A percentile compares a stretch with the other conserved stretches of the same genome.
Conservation (phyloP, 768 basidiomycete genomes). For the Pulveroboletus sp. region DNA sequence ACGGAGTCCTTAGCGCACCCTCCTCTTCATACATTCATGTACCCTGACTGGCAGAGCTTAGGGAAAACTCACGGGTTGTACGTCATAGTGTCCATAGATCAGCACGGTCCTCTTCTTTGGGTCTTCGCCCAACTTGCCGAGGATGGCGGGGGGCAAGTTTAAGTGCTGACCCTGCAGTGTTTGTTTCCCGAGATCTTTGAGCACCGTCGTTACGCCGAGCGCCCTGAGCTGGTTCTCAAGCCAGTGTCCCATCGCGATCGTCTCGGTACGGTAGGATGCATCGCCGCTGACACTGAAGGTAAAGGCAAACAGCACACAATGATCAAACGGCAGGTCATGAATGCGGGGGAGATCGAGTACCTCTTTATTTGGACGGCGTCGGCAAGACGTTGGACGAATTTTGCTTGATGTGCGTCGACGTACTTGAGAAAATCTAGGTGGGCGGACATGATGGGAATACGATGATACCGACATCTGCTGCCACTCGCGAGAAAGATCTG, state of each 20-base stretch:
- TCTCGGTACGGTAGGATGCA: slow-evolving; percentile 64
- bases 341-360: slow-evolving; percentile 27
- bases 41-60: not conserved
- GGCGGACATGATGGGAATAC: slow-evolving; percentile 29
- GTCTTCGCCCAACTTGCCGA: slow-evolving; percentile 79
- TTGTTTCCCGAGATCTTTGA: slow-evolving; percentile 75
- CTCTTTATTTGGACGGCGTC: slow-evolving; percentile 84
- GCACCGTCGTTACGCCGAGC: slow-evolving; percentile 74
- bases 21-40: not conserved
- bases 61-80: slow-evolving; percentile 66
- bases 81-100: slow-evolving; percentile 93
- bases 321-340: not conserved
- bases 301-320: no score
- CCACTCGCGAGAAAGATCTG: not conserved
- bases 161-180: slow-evolving; percentile 65
- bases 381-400: slow-evolving; percentile 73
- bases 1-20: not conserved
- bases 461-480: not conserved
- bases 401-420: slow-evolving; percentile 64
- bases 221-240: slow-evolving; percentile 65
- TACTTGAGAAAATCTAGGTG: slow-evolving; percentile 37
- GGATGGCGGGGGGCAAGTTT: slow-evolving; percentile 74
- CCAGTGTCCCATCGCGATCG: slow-evolving; percentile 83
- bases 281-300: slow-evolving; percentile 61
- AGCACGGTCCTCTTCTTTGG: slow-evolving; percentile 89